Base-by-base conservation (phyloP, 192 early-diverging fungal genomes). In the Piromyces sp. region DNA sequence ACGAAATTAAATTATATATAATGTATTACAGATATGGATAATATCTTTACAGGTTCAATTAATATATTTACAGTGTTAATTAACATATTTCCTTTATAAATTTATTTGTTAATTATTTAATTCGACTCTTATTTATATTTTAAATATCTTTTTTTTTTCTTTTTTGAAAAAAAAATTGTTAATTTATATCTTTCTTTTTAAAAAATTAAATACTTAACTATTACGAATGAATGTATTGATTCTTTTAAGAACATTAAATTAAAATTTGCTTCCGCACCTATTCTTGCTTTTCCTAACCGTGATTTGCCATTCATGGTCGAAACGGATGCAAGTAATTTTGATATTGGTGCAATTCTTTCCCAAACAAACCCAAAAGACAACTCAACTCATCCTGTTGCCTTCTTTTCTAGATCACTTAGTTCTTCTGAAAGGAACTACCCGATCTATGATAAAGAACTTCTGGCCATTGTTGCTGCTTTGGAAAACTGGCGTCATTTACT, bases 381-480 rank as follows among this genome's bases (percentile, higher is more conserved):
- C 12, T 7, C 4, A 36, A 36, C 12, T 78, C 81, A 80, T 2
- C 84, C 84, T 0, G 30, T 87, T 13, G 79, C 82, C 0, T 87
- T 81, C 33, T 81, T 80, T 22, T 85, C 85, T 7, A 16, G 81
- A 80, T 81, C 33, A 22, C 79, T 85, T 0, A 16, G 58, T 14
- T 58, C 37, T 0, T 81, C 84, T 14, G 80, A 87, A 79, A 79
- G 51, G 31, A 86, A 86, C 79, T 87, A 88, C 79, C 30, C 51
- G 0, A 88, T 86, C 30, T 81, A 83, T 81, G 86, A 78, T 37
- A 84, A 37, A n/a, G 89, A 90, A 78, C 82, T 88, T 0, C 79
- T 88, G 2, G 88, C 86, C 17, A 85, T 89, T 26, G 51, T 87
- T 15, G 82, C 85, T 68, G 26, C 85, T 13, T 83, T 90, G 42